Base-by-base conservation (phyloP, 2,329 filamentous ascomycete genomes). In the Cladobotryum mycophilum region DNA sequence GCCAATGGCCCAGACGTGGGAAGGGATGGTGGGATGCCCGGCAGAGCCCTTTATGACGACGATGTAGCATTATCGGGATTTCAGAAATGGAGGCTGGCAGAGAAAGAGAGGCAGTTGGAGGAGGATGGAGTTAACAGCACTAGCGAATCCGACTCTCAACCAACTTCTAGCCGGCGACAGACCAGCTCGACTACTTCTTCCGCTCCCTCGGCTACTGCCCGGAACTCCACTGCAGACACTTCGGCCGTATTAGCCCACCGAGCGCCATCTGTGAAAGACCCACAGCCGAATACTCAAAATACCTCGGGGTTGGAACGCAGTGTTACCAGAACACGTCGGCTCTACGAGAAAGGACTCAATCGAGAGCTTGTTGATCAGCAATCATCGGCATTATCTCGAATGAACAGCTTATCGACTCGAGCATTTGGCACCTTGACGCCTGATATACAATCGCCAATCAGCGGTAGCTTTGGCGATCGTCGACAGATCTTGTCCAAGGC, bases 151-250 rank as follows among this genome's bases (percentile, higher is more conserved):
- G 64, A 67, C 3, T 74, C 78, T 9, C 76, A 80, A 1, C 75
- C 76, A 1, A 80, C 80, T 17, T 90, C 85, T 62, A 86, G 86
- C 59, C 80, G 80, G 54, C 88, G 92, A 57, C 89, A 90, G 56
- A 96, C 90, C 0, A 93, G 87, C 2, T 96, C 92, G 0, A 95
- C 88, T 0, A 86, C 84, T 6, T 93, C 89, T 0, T 85, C 81
- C 0, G 72, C 70, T 4, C 85, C 82, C 5, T 84, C 82, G 0
- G 78, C 84, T 37, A 80, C 44, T 9, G 49, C 81, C 22, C 84
- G 88, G 25, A 84, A 82, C 49, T 96, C 92, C 0, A 96, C 91
- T 1, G 88, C 90, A 6, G 90, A 89, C 3, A 96, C 90, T 0
- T 96, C 92, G 0, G 75, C 95, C 46, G 82, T 84, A n/a, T 95